Base-by-base conservation (phyloP, 495 filamentous ascomycete species). In the Aspergillus indologenus region DNA sequence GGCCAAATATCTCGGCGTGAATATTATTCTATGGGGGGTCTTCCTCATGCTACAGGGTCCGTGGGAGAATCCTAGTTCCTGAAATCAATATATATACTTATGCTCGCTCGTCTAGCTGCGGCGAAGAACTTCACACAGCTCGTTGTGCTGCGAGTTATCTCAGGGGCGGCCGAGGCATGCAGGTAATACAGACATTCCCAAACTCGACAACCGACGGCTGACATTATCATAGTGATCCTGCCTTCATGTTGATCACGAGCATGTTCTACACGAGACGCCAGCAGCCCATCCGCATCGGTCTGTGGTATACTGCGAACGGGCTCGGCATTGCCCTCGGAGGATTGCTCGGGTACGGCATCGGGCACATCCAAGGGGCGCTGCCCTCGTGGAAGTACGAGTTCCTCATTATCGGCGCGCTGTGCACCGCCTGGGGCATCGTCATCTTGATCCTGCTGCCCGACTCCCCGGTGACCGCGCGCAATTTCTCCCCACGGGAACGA, bases 261-360 rank as follows among this genome's bases (percentile, higher is more conserved):
- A 77, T 72, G 62, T 68, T 62, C 56, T 76, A 81, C 60, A 82
- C 68, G 6, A 63, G 72, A 29, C 68, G 70, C 9, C 79, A 86
- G 61, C 83, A 86, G 51, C 80, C 81, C 0, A 66, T 80, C 23
- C 76, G 82, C 20, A 82, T 81, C 51, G 80, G 77, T 14, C 63
- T 80, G 3, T 85, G 82, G 83, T 85, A 82, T 52, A 22, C 61
- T 18, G 67, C 63, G n/a, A 85, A 83, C 61, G 79, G 76, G 1
- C 73, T 75, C 34, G 82, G 77, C 4, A 74, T 78, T 20, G 72
- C 79, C 22, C 67, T 81, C 26, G 80, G 79, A 43, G 78, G 75
- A 9, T 53, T 75, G 20, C 58, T 79, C 9, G 73, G 69, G 5
- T 80, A 80, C 53, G 76, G 75, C 2, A 75, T 79, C 46, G 76